Base-by-base conservation (phyloP, 2,329 filamentous ascomycete species). In the Remersonia thermophila region DNA sequence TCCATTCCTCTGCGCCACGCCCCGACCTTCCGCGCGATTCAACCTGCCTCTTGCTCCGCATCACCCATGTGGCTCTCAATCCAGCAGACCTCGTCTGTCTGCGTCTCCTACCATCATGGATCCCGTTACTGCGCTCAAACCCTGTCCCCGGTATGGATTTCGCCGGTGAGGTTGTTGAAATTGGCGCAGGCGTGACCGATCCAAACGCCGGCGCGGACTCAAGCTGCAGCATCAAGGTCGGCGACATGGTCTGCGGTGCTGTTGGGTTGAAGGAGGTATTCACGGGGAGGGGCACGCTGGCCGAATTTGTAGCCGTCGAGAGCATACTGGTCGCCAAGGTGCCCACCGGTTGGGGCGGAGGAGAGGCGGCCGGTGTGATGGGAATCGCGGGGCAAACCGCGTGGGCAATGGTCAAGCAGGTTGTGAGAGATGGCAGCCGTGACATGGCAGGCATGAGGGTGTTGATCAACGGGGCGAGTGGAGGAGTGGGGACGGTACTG, bases 401-500 rank as follows among this genome's bases (percentile, higher is more conserved):
- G 0, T 33, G 38, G 13, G 30, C 51, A 0, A 42, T 59, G 36
- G 29, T 52, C 13, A 42, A 40, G 17, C 44, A 49, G 15, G 48
- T 50, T 9, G 11, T 33, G 16, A 8, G 2, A 10, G 30, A 10
- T 12, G 25, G n/a, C 18, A 9, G 14, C 8, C 11, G 10, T 18
- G 3, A 32, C 37, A 34, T 56, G 40, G 52, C 57, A 17, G 59
- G 65, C 0, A 52, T 60, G 27, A 51, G 57, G 2, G 62, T 69
- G 26, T 45, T 71, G 32, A 53, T 71, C 3, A 67, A 69, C 42
- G 67, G 65, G 3, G 68, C 64, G 14, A 68, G 66, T 44, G 67
- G 67, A 1, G 67, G 65, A 10, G 62, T 71, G 5, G 67, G 67
- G 10, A 57, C 58, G 14, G 45, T 69, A 33, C 53, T 59, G 2